Evolutionary conservation across 768 basidiomycete genomes (phyloP), one percentile per base, ranked within the genome.

Genomic region (Fomitopsis pulvina): DNA sequence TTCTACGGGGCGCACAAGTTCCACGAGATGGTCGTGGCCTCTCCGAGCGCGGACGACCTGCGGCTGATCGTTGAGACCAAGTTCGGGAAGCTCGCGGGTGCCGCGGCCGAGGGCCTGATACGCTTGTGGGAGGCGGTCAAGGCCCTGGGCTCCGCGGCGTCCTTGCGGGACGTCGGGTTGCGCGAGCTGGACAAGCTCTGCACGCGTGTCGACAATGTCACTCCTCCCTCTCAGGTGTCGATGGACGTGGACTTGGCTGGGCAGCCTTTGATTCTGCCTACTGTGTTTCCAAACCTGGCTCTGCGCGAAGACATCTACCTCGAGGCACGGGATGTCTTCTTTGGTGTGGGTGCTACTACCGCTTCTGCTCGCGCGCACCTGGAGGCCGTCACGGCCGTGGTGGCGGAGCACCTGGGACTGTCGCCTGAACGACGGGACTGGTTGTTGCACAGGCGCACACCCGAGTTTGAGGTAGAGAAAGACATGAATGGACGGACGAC

Each of bases 1-100:
- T 99, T 97, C 69, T 85, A 89, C 57, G 92, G 92, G 11, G 77
- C 84, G 1, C 87, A 92, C 62, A 90, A 90, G 60, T 94, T 91
- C 60, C 69, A 76, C 42, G 88, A 94, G 52, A 71, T 94, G 18
- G 56, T 72, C 12, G 62, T 96, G 12, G 61, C 70, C 0, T 68
- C 83, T 0, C 91, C 91, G 0, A 76, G 78, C 0, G 58, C 68
- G 3, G 71, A 75, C 2, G 96, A 98, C 52, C 72, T 97, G 29
- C 70, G 71, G 21, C 68, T 69, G 24, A 94, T 98, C 56, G 65
- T 97, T 37, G 63, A 78, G 48, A 68, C 76, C 9, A 78, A 78
- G 45, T 96, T 88, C 63, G 77, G 79, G 3, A 71, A 71, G 27
- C 69, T 98, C 5, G 72, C 75, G 20, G 75, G 76, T 2, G 52